Evolutionary conservation across 805 yeast genomes (phyloP).

Genomic region (Candida sithepensis): DNA sequence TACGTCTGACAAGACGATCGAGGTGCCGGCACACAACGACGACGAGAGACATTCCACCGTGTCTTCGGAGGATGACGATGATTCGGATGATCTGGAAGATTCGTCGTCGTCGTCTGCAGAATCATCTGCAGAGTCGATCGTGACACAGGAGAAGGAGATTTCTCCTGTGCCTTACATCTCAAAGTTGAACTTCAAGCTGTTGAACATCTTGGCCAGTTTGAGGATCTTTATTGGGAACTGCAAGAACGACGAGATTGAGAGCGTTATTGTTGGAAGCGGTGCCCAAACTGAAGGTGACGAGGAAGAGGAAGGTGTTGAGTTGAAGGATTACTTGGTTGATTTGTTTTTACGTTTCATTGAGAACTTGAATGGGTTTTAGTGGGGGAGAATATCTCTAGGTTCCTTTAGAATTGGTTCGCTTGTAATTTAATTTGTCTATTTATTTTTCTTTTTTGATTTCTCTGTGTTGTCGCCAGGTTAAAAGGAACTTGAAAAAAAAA

Average conservation of each 20-base stretch:
- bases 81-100: conserved; percentile 1
- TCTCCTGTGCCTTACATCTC: conserved; percentile 16
- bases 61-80: conserved; percentile 5
- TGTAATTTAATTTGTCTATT: neutral
- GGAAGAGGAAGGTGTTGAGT: conserved; percentile 4
- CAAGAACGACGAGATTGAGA: conserved; percentile 8
- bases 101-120: neutral
- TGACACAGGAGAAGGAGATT: conserved; percentile 4
- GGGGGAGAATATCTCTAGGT: neutral
- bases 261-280: conserved; percentile 11
- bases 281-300: neutral
- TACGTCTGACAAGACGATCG: neutral
- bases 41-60: neutral
- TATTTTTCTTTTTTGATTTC: no score
- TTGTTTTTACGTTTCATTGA: conserved; percentile 21
- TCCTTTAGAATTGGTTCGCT: neutral
- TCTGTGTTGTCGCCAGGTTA: no score
- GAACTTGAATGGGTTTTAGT: conserved; percentile 20
- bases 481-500: no score
- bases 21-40: no score
- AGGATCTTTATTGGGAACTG: conserved; percentile 29
- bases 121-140: conserved; percentile 1
- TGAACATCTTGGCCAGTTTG: conserved; percentile 28
- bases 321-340: conserved; percentile 24
- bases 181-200: conserved; percentile 23